phyloP scores from a whole-genome alignment of 106 monocot species.

The Narthecium ossifragum region DNA sequence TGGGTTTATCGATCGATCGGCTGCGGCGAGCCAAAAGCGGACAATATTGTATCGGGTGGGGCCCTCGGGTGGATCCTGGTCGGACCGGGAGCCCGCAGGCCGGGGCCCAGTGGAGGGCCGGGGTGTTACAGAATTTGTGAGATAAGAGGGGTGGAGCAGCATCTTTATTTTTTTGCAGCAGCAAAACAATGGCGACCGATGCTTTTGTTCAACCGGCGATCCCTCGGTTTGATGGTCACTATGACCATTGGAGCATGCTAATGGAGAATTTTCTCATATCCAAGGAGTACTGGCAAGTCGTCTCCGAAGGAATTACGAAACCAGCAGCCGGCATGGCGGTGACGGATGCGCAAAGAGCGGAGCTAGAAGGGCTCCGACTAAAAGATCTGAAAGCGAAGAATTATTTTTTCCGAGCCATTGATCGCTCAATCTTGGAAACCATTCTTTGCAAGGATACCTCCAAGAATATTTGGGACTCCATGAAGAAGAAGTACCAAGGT shows the following conservation, averaged over 20 bases:
- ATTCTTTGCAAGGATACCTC: slow-evolving; percentile 22
- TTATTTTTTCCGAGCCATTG: slow-evolving; percentile 7
- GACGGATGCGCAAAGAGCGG: background rate
- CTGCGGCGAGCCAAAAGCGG: too few species aligned
- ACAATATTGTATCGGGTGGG: too few species aligned
- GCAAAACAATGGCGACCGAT: background rate
- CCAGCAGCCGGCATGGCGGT: background rate
- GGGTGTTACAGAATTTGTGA: too few species aligned
- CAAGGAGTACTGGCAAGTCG: slow-evolving; percentile 10
- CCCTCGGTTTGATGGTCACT: slow-evolving; percentile 10
- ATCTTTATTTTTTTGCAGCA: too few species aligned
- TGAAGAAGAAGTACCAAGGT: slow-evolving; percentile 30
- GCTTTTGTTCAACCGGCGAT: slow-evolving; percentile 2
- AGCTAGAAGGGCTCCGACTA: slow-evolving; percentile 2
- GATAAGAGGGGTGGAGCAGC: too few species aligned
- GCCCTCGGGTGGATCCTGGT: too few species aligned
- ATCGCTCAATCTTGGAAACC: slow-evolving; percentile 8
- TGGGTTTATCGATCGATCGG: too few species aligned
- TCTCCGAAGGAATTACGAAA: background rate
- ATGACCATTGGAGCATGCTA: slow-evolving; percentile 10
- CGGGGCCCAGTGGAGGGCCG: too few species aligned
- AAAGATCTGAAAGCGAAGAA: slow-evolving; percentile 15
- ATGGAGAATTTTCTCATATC: slow-evolving; percentile 18
- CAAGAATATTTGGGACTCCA: slow-evolving; percentile 26
- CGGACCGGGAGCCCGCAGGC: too few species aligned